These are phyloP conservation scores for Solanum chmielewskii DNA, from an alignment of 257 asterid species.

Conservation along the genomic window DNA sequence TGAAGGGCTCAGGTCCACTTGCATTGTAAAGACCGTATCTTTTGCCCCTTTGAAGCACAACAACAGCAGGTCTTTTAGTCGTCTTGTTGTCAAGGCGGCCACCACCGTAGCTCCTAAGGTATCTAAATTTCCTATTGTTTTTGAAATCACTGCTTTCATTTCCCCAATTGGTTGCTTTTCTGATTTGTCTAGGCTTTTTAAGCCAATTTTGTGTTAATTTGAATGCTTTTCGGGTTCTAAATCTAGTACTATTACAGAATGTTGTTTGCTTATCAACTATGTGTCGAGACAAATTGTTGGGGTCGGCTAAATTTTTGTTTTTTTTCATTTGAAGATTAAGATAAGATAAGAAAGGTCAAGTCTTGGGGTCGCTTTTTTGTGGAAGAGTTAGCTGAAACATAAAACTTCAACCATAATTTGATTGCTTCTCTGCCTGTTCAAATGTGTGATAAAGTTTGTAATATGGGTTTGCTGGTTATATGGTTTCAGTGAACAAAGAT, in stretches of 20 bases:
- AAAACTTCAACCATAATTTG: neutral
- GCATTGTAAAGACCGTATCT: constrained; percentile 26
- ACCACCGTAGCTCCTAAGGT: constrained; percentile 92
- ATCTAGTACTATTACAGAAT: neutral
- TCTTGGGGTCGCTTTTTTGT: neutral
- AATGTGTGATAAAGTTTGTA: neutral
- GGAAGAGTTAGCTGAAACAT: neutral
- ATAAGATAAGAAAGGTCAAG: neutral
- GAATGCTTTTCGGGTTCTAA: neutral
- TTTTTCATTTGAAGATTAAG: neutral
- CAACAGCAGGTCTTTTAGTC: constrained; percentile 35
- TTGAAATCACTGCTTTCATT: neutral
- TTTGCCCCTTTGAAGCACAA: constrained; percentile 42
- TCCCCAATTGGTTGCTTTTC: neutral
- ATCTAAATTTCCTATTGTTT: neutral
- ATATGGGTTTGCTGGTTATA: neutral
- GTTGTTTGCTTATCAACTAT: neutral
- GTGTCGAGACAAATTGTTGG: neutral
- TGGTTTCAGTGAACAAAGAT: neutral
- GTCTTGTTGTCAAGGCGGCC: constrained; percentile 80
- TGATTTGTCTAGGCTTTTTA: neutral
- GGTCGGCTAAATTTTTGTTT: neutral
- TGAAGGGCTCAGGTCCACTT: constrained; percentile 61
- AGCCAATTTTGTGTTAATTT: neutral
- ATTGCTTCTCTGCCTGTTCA: neutral